Evolutionary conservation across 371 early-diverging fungal species (phyloP), one percentile per base, ranked within the genome.

Genomic region (Mortierella sp.): DNA sequence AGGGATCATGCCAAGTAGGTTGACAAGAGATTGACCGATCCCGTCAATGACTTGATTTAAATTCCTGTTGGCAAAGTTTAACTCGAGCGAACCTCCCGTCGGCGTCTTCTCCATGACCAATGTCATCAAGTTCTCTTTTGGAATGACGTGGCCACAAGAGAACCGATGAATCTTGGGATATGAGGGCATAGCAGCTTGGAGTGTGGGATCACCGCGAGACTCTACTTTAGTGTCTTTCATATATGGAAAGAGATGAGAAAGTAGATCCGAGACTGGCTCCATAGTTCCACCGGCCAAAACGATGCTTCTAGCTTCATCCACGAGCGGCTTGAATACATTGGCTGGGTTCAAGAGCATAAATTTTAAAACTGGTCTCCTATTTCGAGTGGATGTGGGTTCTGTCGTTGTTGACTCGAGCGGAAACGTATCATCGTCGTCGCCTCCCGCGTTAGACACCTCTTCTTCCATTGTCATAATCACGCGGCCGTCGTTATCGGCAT

Each of bases 231-330:
- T 35, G 2, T 57, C 61, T 31, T 83, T 82, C 34, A 79, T 55
- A 63, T 79, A 79, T 5, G 79, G 79, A 34, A 79, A 79, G 51
- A 79, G 70, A 59, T 73, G 79, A 6, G 79, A 83, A 70, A 72
- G 32, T 28, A 71, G 26, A 15, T 69, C 74, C 61, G 86, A 76
- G 72, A 95, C 92, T 1, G 98, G 99, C 68, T 93, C 93, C 96
- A 99, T 96, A 0, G 99, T 98, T 26, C 99, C 99, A 64, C 99
- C 99, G 0, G 98, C 96, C 32, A 99, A 82, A 9, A 99, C 83
- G 0, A 99, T 88, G 43, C 95, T 89, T 66, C 91, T 86, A 0
- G 97, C 95, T 58, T 96, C 93, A 22, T 89, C 84, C 1, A 96
- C 91, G 35, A 98, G 84, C 4, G 90, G 91, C 66, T 86, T 84